Percentiles rank a stretch among this genome's conserved stretches.
These are phyloP conservation scores for Aurantiochytrium sp. DNA, from an alignment of 108 stramenopile genomes.

Conservation along the genomic window DNA sequence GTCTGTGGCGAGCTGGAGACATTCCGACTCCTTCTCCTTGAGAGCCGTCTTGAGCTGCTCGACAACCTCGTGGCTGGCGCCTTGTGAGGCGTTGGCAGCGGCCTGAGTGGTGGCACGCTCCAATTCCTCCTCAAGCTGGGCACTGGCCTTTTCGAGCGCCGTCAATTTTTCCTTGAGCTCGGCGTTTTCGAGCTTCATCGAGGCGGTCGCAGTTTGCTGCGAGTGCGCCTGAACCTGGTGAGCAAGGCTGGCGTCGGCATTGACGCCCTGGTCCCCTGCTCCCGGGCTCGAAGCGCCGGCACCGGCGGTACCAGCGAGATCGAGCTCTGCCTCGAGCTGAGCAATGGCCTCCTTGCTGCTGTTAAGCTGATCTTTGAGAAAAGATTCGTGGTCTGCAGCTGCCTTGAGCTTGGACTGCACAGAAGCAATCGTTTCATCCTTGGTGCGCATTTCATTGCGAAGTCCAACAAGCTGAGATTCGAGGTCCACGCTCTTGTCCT, in stretches of 20 bases:
- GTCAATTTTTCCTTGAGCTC: neutral
- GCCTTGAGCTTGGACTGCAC: neutral
- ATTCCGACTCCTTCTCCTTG: neutral
- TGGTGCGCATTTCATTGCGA: neutral
- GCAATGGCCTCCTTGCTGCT: neutral
- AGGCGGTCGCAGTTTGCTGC: neutral
- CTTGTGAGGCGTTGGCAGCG: neutral
- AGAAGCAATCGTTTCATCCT: neutral
- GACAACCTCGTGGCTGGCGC: conserved; percentile 11
- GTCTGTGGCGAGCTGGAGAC: neutral
- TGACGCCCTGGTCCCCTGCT: neutral
- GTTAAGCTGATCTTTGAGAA: neutral
- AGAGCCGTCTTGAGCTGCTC: neutral
- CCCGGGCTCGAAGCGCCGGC: neutral
- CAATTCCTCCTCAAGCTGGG: neutral
- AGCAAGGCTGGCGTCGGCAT: neutral
- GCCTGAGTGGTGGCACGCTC: neutral
- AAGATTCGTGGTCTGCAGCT: neutral
- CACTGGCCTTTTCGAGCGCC: neutral
- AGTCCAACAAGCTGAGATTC: neutral
- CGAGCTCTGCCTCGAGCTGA: conserved; percentile 9
- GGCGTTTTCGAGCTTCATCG: neutral
- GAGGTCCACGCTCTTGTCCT: neutral
- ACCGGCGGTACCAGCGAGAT: neutral
- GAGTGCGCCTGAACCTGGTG: neutral